Percentiles rank a stretch among this genome's conserved stretches.
Evolutionary conservation across 1,139 yeast species (phyloP).

Genomic region (Lodderomyces elongisporus): DNA sequence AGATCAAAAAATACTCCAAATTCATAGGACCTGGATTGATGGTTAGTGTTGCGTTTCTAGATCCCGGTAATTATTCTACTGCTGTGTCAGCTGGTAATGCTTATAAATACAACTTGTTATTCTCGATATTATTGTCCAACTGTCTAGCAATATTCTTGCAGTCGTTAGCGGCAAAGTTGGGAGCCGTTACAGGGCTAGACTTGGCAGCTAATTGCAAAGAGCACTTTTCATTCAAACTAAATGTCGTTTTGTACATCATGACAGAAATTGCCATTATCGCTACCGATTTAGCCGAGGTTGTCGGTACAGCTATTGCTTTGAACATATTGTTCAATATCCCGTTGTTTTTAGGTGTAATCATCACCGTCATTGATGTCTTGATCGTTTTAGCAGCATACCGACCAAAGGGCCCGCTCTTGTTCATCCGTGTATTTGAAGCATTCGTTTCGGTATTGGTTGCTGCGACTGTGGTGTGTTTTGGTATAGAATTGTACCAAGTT

Average conservation of each 20-base stretch:
- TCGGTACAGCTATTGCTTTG: conserved; percentile 87
- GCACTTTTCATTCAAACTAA: conserved; percentile 60
- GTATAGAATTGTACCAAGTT: conserved; percentile 68
- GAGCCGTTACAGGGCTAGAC: conserved; percentile 88
- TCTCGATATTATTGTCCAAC: conserved; percentile 76
- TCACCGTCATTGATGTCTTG: conserved; percentile 82
- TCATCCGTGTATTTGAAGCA: conserved; percentile 76
- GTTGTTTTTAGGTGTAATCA: conserved; percentile 66
- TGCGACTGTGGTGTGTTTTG: conserved; percentile 82
- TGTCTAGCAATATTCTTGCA: conserved; percentile 85
- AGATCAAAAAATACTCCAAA: conserved; percentile 47
- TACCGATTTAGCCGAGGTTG: conserved; percentile 90
- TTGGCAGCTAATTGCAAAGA: conserved; percentile 81
- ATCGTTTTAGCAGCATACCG: conserved; percentile 82
- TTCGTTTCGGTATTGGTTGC: conserved; percentile 73
- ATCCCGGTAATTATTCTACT: conserved; percentile 95
- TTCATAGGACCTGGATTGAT: conserved; percentile 91
- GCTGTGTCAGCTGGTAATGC: conserved; percentile 93
- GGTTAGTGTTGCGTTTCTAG: conserved; percentile 96
- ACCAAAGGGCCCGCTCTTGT: conserved; percentile 79
- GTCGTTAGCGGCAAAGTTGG: conserved; percentile 76
- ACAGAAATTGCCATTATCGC: conserved; percentile 90
- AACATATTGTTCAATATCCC: conserved; percentile 79
- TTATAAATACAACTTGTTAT: conserved; percentile 75
- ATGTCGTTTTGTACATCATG: conserved; percentile 58